A percentile compares a stretch with the other conserved stretches of the same genome.
These are phyloP conservation scores for Boletus edulis DNA, from an alignment of 768 basidiomycete genomes.

Conservation along the genomic window DNA sequence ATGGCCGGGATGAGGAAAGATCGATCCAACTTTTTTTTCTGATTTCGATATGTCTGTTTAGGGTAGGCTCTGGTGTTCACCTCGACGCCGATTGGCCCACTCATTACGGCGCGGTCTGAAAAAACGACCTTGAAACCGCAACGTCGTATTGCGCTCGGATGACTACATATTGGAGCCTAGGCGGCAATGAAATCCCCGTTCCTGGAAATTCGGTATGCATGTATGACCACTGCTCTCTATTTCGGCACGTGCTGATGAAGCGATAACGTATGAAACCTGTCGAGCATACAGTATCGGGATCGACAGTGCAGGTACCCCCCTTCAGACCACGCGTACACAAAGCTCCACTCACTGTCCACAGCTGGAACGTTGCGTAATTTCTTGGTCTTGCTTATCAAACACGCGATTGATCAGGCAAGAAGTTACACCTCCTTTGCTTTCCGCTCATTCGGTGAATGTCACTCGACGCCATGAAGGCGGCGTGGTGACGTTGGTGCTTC, in stretches of 20 bases:
- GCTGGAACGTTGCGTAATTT: slow-evolving; percentile 4
- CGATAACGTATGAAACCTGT: slow-evolving; percentile 17
- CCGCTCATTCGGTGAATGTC: background rate
- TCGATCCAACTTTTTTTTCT: slow-evolving; percentile 21
- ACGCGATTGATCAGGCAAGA: background rate
- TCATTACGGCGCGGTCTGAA: no score
- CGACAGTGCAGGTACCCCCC: slow-evolving; percentile 1
- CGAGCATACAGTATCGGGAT: slow-evolving; percentile 6
- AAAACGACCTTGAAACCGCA: background rate
- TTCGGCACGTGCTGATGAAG: slow-evolving; percentile 7
- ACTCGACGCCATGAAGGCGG: slow-evolving; percentile 4
- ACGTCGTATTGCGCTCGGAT: background rate
- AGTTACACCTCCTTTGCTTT: background rate
- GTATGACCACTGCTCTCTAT: background rate
- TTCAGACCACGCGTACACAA: background rate
- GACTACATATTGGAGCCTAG: no score
- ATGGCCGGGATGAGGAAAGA: slow-evolving; percentile 30
- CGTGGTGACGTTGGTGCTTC: slow-evolving; percentile 11
- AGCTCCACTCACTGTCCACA: background rate
- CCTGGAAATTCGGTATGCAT: background rate
- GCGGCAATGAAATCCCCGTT: no score
- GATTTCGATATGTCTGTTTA: slow-evolving; percentile 26
- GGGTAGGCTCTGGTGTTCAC: slow-evolving; percentile 23
- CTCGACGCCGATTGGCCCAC: slow-evolving; percentile 10
- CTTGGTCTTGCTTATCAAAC: background rate